A percentile compares a stretch with the other conserved stretches of the same genome.
These are phyloP conservation scores for Globisporangium nodosum DNA, from an alignment of 352 stramenopile species.

Conservation along the genomic window DNA sequence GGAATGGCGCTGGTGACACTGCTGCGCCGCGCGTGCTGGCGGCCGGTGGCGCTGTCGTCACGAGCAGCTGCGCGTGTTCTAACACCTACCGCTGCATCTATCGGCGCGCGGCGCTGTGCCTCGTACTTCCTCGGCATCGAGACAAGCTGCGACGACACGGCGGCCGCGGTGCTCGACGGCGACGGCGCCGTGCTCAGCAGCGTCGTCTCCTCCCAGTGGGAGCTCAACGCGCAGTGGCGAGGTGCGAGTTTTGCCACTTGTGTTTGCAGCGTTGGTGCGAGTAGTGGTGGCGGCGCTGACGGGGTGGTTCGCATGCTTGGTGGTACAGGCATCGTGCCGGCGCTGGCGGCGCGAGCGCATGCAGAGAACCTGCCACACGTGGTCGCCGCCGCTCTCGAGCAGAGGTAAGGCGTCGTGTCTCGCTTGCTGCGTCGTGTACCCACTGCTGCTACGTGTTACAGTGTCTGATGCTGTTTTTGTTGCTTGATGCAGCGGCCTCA, in stretches of 20 bases:
- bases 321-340: conserved; percentile 91
- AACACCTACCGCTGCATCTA: no score
- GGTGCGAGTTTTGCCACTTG: conserved; percentile 20
- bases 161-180: conserved; percentile 84
- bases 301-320: no score
- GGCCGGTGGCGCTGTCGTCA: neutral
- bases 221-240: conserved; percentile 83
- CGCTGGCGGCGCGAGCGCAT: conserved; percentile 92
- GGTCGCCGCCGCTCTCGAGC: conserved; percentile 84
- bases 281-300: neutral
- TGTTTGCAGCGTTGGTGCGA: neutral
- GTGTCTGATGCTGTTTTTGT: no score
- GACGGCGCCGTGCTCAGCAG: conserved; percentile 91
- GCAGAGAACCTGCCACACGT: conserved; percentile 94
- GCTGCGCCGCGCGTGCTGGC: neutral
- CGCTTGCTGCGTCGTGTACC: no score
- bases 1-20: neutral
- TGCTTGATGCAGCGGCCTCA: conserved; percentile 38
- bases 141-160: conserved; percentile 95
- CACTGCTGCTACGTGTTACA: no score
- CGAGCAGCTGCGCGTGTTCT: neutral
- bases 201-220: conserved; percentile 92
- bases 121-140: conserved; percentile 93
- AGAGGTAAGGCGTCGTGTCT: conserved; percentile 41
- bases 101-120: conserved; percentile 10